Evolutionary conservation across 208 protist genomes (phyloP).

Genomic region (Leishmania mexicana): DNA sequence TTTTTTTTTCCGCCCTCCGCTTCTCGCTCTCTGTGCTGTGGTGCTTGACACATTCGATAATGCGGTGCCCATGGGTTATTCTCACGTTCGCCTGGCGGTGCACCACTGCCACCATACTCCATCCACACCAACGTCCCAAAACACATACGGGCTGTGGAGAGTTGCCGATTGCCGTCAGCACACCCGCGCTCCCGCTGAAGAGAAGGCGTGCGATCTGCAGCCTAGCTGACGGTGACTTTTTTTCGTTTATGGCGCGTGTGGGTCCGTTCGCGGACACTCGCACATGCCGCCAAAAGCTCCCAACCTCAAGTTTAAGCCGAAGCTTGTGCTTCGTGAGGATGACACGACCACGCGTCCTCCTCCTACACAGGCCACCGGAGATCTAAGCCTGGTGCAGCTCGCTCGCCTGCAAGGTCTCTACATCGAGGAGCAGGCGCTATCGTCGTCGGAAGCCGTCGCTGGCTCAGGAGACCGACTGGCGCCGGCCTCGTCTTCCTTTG

Average conservation of each 20-base stretch:
- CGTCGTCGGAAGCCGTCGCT: neutral
- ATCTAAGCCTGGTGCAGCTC: slow-evolving; percentile 60
- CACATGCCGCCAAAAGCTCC: slow-evolving; percentile 73
- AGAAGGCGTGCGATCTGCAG: neutral
- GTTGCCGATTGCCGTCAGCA: neutral
- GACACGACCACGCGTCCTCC: slow-evolving; percentile 13
- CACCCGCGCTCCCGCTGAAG: neutral
- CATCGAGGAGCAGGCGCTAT: slow-evolving; percentile 22
- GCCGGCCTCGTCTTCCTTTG: slow-evolving; percentile 1
- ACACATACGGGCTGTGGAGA: neutral
- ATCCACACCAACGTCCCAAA: neutral
- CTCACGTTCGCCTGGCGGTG: neutral
- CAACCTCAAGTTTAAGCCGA: slow-evolving; percentile 73
- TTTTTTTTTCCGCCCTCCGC: neutral
- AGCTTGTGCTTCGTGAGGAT: slow-evolving; percentile 45
- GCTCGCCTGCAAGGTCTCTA: slow-evolving; percentile 61
- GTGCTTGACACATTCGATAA: neutral
- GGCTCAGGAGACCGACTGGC: neutral
- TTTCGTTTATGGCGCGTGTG: neutral
- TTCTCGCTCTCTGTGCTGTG: neutral
- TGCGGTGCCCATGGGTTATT: neutral
- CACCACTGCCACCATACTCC: neutral
- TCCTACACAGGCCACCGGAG: slow-evolving; percentile 14
- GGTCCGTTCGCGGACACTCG: neutral
- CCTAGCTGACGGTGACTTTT: neutral